Percentiles rank a stretch among this genome's conserved stretches.
Conservation (phyloP, 2,329 filamentous ascomycete genomes). For the Aspergillus uvarum region DNA sequence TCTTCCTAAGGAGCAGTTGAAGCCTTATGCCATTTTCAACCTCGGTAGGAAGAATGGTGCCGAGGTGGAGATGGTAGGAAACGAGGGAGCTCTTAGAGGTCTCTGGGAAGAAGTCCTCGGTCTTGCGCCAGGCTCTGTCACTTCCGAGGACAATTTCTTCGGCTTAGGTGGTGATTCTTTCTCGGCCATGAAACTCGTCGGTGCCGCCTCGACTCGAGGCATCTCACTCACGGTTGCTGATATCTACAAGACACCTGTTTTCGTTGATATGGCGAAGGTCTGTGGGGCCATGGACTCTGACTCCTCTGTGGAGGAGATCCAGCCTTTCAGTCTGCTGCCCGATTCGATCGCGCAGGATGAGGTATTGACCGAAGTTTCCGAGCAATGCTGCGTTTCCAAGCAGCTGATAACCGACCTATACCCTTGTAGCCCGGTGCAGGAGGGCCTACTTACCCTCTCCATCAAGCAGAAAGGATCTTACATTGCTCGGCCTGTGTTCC, state of each 20-base stretch:
- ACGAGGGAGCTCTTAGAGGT: constrained; percentile 30
- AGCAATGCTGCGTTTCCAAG: constrained; percentile 32
- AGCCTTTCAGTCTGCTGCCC: constrained; percentile 33
- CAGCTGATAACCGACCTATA: constrained; percentile 41
- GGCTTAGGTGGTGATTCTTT: constrained; percentile 50
- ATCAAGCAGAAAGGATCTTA: constrained; percentile 50
- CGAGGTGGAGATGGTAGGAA: constrained; percentile 25
- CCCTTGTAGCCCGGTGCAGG: constrained; percentile 47
- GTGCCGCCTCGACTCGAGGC: constrained; percentile 40
- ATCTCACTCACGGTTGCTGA: constrained; percentile 44
- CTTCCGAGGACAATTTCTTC: constrained; percentile 49
- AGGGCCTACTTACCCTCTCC: constrained; percentile 50
- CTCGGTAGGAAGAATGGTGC: constrained; percentile 23
- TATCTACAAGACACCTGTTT: constrained; percentile 46
- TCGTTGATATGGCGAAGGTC: constrained; percentile 44
- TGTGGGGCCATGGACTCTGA: constrained; percentile 19
- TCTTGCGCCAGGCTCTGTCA: constrained; percentile 39
- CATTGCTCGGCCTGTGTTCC: constrained; percentile 48
- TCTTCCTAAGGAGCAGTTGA: constrained; percentile 35
- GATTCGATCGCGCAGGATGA: constrained; percentile 16
- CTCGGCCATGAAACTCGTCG: constrained; percentile 49
- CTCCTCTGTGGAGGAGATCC: constrained; percentile 7
- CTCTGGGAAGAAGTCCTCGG: constrained; percentile 44
- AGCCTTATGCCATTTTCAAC: constrained; percentile 30
- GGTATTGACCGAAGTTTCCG: constrained; percentile 30